Evolutionary conservation across 306 rosid species (phyloP).

Genomic region (Malus sylvestris): DNA sequence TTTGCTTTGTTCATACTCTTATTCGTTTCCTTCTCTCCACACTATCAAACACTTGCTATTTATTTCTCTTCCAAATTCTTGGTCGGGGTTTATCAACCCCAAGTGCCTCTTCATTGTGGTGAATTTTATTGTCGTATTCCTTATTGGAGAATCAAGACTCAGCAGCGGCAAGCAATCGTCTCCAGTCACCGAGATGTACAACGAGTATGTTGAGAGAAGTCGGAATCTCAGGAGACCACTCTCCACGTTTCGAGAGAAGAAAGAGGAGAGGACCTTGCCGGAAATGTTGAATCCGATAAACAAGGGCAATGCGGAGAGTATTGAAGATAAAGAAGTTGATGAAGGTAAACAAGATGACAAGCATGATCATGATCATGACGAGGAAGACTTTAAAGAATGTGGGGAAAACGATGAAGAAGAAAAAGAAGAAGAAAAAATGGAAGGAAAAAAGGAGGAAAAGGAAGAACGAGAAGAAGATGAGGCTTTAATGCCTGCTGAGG

Average conservation of each 20-base stretch:
- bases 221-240: slow-evolving; percentile 3
- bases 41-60: slow-evolving; percentile 10
- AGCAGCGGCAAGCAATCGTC: slow-evolving; percentile 6
- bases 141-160: slow-evolving; percentile 36
- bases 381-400: slow-evolving; percentile 2
- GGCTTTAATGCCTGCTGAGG: slow-evolving; percentile 29
- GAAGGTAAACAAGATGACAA: neutral
- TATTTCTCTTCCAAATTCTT: slow-evolving; percentile 20
- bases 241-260: slow-evolving; percentile 1
- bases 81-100: slow-evolving; percentile 23
- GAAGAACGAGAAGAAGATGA: slow-evolving; percentile 2
- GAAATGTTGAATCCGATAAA: neutral
- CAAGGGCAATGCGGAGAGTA: neutral
- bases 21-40: slow-evolving; percentile 20
- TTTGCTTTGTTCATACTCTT: slow-evolving; percentile 23
- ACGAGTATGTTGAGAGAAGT: slow-evolving; percentile 21
- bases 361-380: neutral
- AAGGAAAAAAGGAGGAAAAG: neutral
- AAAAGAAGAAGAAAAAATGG: neutral
- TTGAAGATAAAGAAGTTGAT: slow-evolving; percentile 8
- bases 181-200: slow-evolving; percentile 9
- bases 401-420: neutral
- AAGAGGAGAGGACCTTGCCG: slow-evolving; percentile 3
- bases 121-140: slow-evolving; percentile 33
- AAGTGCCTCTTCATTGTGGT: slow-evolving; percentile 32